Evolutionary conservation across 163 green algal genomes (phyloP), one percentile per base, ranked within the genome.

Genomic region (Smithsoniella earleae): DNA sequence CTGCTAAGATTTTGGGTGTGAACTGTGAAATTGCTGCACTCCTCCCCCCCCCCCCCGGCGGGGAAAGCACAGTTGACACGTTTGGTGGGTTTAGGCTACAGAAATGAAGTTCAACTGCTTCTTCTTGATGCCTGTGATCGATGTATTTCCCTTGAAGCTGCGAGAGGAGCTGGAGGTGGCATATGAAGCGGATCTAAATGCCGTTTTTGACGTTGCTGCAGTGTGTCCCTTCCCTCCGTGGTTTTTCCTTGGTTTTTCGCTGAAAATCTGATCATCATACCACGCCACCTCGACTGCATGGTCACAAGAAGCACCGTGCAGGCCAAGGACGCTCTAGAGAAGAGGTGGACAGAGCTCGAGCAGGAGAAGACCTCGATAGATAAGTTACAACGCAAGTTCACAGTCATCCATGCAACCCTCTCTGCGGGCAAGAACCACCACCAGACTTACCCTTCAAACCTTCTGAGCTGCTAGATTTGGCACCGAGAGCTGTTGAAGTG

Each of bases 21-120:
- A n/a, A n/a, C n/a, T n/a, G n/a, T n/a, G n/a, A n/a, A n/a, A n/a
- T n/a, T n/a, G n/a, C n/a, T n/a, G n/a, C n/a, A n/a, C n/a, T n/a
- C n/a, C n/a, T n/a, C n/a, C n/a, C n/a, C n/a, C n/a, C n/a, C n/a
- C n/a, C n/a, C n/a, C n/a, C n/a, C n/a, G n/a, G n/a, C n/a, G n/a
- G n/a, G n/a, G n/a, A n/a, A n/a, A n/a, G n/a, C n/a, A n/a, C n/a
- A n/a, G n/a, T n/a, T n/a, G n/a, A n/a, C n/a, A n/a, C n/a, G n/a
- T n/a, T n/a, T n/a, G n/a, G n/a, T n/a, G n/a, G n/a, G n/a, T n/a
- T n/a, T n/a, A 49, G 40, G 58, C 58, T 4, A 28, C 63, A 62
- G 85, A 92, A 81, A 82, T 92, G 62, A 92, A 95, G 86, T 96
- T 97, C 89, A 97, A 96, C 84, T 97, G 91, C 82, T 97, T 97